Evolutionary conservation across 495 filamentous ascomycete species (phyloP), one percentile per base, ranked within the genome.

Genomic region (Cladorrhinum samala): DNA sequence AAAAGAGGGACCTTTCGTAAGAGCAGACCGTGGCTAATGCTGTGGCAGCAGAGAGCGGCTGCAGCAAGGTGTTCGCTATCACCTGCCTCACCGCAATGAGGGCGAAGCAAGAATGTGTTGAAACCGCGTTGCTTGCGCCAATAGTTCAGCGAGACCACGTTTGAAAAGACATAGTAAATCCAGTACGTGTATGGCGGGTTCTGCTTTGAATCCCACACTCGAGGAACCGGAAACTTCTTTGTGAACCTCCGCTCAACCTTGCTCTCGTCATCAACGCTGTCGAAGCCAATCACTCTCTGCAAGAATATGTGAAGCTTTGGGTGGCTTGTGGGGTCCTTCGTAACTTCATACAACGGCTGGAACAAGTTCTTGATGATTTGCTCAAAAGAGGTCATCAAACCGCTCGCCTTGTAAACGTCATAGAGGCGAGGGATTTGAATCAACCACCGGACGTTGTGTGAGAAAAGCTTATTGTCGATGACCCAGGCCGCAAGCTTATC

Each of bases 171-270:
- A 64, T 95, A 91, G 72, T 97, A 98, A 57, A 98, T 84, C 93
- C 93, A 98, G 70, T 98, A 97, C 66, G 85, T 96, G 71, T 98
- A 98, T 1, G 94, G 93, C 20, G 93, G 94, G 66, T 98, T 97
- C 63, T 97, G 89, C 61, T 86, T 90, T 16, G 88, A 86, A 55
- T 84, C 80, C 93, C 93, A 98, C 49, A 83, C 80, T 44, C 79
- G 85, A 2, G 93, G 91, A 6, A 92, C 83, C 5, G 94, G 94
- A 50, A 94, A 98, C 66, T 98, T 98, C 56, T 82, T 85, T 67
- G 89, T 95, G 13, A 96, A 77, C 21, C 93, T 83, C 14, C 92
- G 85, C 66, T 98, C 93, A 9, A 86, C 76, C 72, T 98, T 98
- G 75, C 91, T 96, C 70, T 98, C 93, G 61, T 98, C 93, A 65